Base-by-base conservation (phyloP, 805 yeast genomes). In the Torulaspora quercuum region DNA sequence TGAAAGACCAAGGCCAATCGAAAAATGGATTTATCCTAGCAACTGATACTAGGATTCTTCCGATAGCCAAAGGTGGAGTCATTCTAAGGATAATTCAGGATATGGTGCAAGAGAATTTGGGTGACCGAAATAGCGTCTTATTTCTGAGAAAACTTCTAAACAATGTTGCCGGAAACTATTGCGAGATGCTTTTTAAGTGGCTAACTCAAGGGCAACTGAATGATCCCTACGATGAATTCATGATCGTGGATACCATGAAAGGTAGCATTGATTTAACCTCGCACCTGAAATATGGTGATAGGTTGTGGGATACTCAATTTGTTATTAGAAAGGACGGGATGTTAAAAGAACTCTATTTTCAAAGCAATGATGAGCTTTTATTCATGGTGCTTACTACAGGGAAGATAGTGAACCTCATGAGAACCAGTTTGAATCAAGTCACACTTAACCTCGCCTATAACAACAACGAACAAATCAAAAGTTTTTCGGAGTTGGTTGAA, bases 181-280 rank as follows among this genome's bases (percentile, higher is more conserved):
- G 85, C 12, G 47, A 48, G 1, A 82, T 83, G 78, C 65, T 92
- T 7, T 79, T 82, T 48, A 55, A 64, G n/a, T 92, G 98, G 98
- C 67, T 90, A 11, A 69, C 72, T 4, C 64, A 70, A 32, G 98
- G 98, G 0, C 65, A 67, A 5, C 67, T 92, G 7, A 71, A 75
- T 44, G 98, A 92, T 49, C 86, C 85, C 0, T 78, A 76, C 53
- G 77, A 80, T 25, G 98, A 90, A 57, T 92, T 92, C 55, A 63
- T 88, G 53, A 75, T 92, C n/a, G 70, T 74, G 18, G 60, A 60
- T 40, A 53, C 61, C 2, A 49, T 53, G 50, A 44, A 47, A 33
- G 29, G 34, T 11, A 21, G 20, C 32, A 29, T 25, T 22, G 31
- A 37, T 14, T 24, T 44, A 23, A 26, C 40, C 11, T 17, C 34